Conservation (phyloP, 306 rosid genomes). For the Pterocarpus macrocarpus region DNA sequence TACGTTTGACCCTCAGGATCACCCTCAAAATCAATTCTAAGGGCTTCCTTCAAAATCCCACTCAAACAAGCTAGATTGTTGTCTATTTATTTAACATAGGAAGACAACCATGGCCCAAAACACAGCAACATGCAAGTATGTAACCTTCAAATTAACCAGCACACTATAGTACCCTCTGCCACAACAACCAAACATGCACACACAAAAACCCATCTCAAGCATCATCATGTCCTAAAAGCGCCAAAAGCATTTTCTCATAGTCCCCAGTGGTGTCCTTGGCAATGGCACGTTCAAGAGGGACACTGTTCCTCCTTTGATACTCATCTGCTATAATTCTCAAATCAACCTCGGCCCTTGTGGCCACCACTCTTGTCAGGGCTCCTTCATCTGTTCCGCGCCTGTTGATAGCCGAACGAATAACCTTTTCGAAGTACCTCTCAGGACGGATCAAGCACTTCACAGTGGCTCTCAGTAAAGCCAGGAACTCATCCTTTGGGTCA, state of each 20-base stretch:
- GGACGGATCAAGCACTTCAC: constrained; percentile 55
- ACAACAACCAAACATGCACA: not conserved
- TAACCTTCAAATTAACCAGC: constrained; percentile 34
- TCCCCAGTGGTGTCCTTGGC: constrained; percentile 54
- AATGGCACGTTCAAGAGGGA: constrained; percentile 57
- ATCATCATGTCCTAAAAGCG: constrained; percentile 49
- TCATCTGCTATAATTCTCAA: constrained; percentile 54
- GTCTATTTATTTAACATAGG: constrained; percentile 29
- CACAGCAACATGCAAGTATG: constrained; percentile 2
- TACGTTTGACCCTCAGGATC: not conserved
- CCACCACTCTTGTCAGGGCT: constrained; percentile 60
- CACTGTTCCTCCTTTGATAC: constrained; percentile 56
- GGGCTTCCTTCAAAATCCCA: constrained; percentile 27
- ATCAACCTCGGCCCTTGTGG: constrained; percentile 58
- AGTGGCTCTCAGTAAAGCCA: constrained; percentile 53
- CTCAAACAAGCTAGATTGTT: not conserved
- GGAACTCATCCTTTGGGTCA: constrained; percentile 56
- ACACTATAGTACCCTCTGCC: not conserved
- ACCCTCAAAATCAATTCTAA: not conserved
- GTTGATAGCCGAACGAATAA: constrained; percentile 52
- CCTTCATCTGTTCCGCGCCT: constrained; percentile 57
- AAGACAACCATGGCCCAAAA: constrained; percentile 37
- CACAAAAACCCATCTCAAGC: constrained; percentile 31
- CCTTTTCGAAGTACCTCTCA: constrained; percentile 52
- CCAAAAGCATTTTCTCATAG: constrained; percentile 55